phyloP scores from a whole-genome alignment of 1,284 basidiomycete species.

The Blastosporella zonata region DNA sequence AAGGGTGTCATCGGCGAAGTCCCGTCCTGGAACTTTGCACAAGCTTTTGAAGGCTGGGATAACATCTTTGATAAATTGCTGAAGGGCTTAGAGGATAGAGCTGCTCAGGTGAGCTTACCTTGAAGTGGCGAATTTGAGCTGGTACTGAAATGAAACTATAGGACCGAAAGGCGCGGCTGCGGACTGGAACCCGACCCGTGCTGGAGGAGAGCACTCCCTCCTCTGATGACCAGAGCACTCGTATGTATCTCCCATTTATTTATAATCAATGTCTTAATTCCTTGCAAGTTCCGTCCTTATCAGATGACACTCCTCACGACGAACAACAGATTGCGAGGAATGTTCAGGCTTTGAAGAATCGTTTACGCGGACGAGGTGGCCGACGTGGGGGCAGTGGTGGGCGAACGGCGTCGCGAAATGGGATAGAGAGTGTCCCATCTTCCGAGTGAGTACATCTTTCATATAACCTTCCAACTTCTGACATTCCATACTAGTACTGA shows the following conservation, averaged over 20 bases:
- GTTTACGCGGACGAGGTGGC: constrained; percentile 69
- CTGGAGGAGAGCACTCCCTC: constrained; percentile 45
- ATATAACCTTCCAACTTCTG: constrained; percentile 6
- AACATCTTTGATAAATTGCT: constrained; percentile 76
- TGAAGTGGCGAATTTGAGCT: not conserved
- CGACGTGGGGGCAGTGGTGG: constrained; percentile 52
- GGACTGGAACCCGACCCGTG: constrained; percentile 39
- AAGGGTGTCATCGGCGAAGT: constrained; percentile 40
- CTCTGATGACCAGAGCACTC: constrained; percentile 57
- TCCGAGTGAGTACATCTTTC: constrained; percentile 54
- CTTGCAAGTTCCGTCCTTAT: constrained; percentile 53
- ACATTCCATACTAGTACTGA: constrained; percentile 50
- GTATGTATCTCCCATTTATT: constrained; percentile 29
- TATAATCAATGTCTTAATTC: constrained; percentile 8
- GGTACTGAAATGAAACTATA: constrained; percentile 25
- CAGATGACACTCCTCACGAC: constrained; percentile 59
- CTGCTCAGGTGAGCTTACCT: constrained; percentile 51
- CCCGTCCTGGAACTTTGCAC: constrained; percentile 63
- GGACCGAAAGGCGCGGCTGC: constrained; percentile 67
- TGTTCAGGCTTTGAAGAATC: constrained; percentile 85
- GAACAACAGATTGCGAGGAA: constrained; percentile 91
- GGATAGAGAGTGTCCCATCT: constrained; percentile 56
- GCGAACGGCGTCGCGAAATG: constrained; percentile 51
- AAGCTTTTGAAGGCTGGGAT: constrained; percentile 82
- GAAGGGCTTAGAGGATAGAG: constrained; percentile 72